Evolutionary conservation across 495 filamentous ascomycete species (phyloP), one percentile per base, ranked within the genome.

Genomic region (Penicillium pulvis): DNA sequence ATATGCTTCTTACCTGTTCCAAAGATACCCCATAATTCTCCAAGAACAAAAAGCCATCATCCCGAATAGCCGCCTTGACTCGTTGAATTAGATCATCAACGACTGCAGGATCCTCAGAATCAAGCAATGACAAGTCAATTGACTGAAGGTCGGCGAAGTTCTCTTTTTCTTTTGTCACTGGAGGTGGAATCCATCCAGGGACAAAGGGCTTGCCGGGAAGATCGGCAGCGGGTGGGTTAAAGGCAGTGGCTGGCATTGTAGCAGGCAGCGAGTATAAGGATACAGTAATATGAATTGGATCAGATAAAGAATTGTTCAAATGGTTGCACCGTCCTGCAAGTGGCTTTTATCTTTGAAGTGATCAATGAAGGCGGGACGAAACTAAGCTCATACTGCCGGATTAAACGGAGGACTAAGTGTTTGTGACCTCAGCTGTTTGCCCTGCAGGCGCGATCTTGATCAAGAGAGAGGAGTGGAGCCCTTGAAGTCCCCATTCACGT

Each of bases 21-120:
- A 79, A 59, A 14, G 76, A 79, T 33, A 79, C 61, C n/a, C 76
- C 76, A 55, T 79, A 79, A 63, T 79, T 74, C 58, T 73, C 70
- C 1, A 79, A 62, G 59, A 75, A 79, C n/a, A 79, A 59, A 54
- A 79, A 79, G 2, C 76, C 76, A 58, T 79, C 76, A 47, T 79
- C 71, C 2, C 68, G 65, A 53, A 79, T 79, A 8, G 76, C 75
- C 28, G 51, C 43, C 42, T 76, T 77, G 59, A 72, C 71, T 35
- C 70, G 60, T 51, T 77, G 64, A 19, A 78, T 67, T 5, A 79
- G 72, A 6, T 69, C 35, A 16, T 69, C 63, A 6, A 78, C 75
- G 14, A 79, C 73, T 11, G 64, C 67, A 26, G 68, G 69, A 30
- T 72, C 70, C 4, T 73, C 65, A 3, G 68, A 73, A 50, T 73